Percentiles rank a stretch among this genome's conserved stretches.
phyloP scores from a whole-genome alignment of 2,329 filamentous ascomycete genomes.

The Sphaerostilbella broomeana region DNA sequence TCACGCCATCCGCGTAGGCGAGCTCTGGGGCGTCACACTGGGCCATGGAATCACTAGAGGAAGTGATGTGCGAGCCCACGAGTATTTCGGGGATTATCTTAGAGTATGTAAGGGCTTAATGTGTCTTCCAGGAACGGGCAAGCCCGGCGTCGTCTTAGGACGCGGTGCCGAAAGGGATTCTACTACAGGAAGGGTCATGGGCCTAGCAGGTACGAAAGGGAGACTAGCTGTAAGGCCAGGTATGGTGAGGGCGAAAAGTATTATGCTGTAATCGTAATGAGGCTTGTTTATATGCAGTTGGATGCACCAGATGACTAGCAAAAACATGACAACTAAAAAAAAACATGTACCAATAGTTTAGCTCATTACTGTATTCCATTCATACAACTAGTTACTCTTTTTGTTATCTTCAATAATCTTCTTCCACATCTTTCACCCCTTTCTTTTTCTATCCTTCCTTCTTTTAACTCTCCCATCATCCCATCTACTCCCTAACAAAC shows the following conservation, averaged over 20 bases:
- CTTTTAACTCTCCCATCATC: background rate
- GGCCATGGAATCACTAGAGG: conserved; percentile 46
- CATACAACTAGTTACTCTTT: background rate
- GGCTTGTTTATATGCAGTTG: no score
- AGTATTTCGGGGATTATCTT: conserved; percentile 48
- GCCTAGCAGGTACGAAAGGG: conserved; percentile 19
- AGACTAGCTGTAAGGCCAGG: no score
- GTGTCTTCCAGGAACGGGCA: conserved; percentile 2
- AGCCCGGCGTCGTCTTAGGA: conserved; percentile 36
- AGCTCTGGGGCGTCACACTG: conserved; percentile 50
- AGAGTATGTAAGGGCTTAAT: conserved; percentile 35
- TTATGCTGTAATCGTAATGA: no score
- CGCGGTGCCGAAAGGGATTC: conserved; percentile 35
- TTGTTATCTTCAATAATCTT: no score
- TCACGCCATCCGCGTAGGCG: conserved; percentile 43
- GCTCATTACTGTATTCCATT: no score
- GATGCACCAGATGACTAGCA: no score
- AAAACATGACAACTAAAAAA: no score
- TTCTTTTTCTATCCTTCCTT: no score
- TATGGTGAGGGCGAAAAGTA: no score
- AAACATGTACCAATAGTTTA: no score
- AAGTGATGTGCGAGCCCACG: conserved; percentile 38
- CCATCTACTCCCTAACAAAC: conserved; percentile 54
- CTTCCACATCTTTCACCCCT: no score
- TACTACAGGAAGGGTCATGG: conserved; percentile 32